Percentiles rank a stretch among this genome's conserved stretches.
Evolutionary conservation across 805 yeast genomes (phyloP).

Genomic region (Candida tammaniensis): DNA sequence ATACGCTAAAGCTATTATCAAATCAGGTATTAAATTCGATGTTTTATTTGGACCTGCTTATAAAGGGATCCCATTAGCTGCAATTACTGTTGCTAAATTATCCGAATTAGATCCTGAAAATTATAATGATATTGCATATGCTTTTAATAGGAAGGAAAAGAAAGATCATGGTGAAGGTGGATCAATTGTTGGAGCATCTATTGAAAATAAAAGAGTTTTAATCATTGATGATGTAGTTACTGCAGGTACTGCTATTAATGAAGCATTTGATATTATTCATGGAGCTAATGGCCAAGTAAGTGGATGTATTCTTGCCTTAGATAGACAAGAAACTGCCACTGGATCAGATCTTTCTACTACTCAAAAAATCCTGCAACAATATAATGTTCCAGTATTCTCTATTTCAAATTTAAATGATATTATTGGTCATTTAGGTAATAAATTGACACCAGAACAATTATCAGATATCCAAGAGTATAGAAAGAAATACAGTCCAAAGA

Average conservation of each 20-base stretch:
- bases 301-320: conserved; percentile 88
- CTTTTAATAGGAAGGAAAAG: conserved; percentile 96
- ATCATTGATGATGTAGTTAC: conserved; percentile 97
- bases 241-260: conserved; percentile 97
- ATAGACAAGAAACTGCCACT: conserved; percentile 87
- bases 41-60: conserved; percentile 96
- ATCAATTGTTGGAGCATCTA: conserved; percentile 78
- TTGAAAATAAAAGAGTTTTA: conserved; percentile 69
- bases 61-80: conserved; percentile 95
- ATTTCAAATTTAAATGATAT: conserved; percentile 79
- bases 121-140: conserved; percentile 71
- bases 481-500: conserved; percentile 44
- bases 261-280: conserved; percentile 79
- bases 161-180: conserved; percentile 99
- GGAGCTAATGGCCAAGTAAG: conserved; percentile 69
- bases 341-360: conserved; percentile 74
- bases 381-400: conserved; percentile 77
- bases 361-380: conserved; percentile 67
- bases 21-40: conserved; percentile 80
- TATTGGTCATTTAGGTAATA: conserved; percentile 55
- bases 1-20: conserved; percentile 84
- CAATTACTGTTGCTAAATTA: conserved; percentile 86
- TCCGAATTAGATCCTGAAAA: conserved; percentile 86
- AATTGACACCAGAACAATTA: conserved; percentile 57
- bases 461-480: conserved; percentile 59